phyloP scores from a whole-genome alignment of 345 rosid species.

The Bruguiera gymnorhiza region DNA sequence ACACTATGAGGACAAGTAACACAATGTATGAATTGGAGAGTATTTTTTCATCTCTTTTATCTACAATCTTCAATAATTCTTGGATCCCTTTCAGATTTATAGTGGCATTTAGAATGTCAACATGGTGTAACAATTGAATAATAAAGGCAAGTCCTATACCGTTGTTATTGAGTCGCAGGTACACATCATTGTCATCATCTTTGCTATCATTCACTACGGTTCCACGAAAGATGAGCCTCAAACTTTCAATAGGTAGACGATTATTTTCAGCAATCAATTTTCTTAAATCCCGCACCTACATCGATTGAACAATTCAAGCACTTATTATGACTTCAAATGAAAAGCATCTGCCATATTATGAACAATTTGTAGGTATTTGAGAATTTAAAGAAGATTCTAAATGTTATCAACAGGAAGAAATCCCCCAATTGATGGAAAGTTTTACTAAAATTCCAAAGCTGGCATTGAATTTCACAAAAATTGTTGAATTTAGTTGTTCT shows the following conservation, averaged over 20 bases:
- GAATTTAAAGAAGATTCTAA: too few relatives aligned
- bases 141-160: conserved; percentile 36
- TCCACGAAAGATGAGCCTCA: conserved; percentile 72
- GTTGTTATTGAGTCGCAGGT: conserved; percentile 43
- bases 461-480: too few relatives aligned
- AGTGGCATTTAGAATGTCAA: neutral
- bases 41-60: neutral
- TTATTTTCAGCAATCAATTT: conserved; percentile 52
- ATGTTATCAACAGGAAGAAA: too few relatives aligned
- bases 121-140: neutral
- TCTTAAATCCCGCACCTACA: conserved; percentile 65
- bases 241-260: conserved; percentile 44
- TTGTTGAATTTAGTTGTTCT: too few relatives aligned
- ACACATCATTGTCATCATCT: conserved; percentile 43
- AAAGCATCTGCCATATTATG: too few relatives aligned
- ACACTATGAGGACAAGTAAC: neutral
- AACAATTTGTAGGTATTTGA: too few relatives aligned
- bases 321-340: neutral
- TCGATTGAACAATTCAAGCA: conserved; percentile 14
- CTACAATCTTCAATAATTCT: neutral
- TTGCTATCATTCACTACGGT: conserved; percentile 52
- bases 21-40: neutral
- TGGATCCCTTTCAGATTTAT: neutral
- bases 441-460: too few relatives aligned
- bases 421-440: too few relatives aligned